Evolutionary conservation across 2,329 filamentous ascomycete species (phyloP).

Genomic region (Nothophaeocryptopus gaeumannii): DNA sequence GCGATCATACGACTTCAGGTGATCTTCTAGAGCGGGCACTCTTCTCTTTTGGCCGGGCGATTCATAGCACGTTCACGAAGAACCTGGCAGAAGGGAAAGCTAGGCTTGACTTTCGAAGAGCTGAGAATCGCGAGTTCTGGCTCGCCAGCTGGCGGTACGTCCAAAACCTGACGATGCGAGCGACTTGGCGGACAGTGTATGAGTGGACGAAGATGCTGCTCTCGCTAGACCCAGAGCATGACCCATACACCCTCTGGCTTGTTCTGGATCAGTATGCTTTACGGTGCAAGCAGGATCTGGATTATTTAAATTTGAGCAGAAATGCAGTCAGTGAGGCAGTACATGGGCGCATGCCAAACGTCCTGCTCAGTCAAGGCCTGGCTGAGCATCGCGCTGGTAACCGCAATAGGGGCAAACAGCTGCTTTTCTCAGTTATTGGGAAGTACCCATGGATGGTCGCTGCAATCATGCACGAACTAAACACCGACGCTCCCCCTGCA

Average conservation of each 20-base stretch:
- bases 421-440: slow-evolving; percentile 66
- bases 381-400: slow-evolving; percentile 72
- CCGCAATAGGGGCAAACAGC: slow-evolving; percentile 60
- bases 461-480: slow-evolving; percentile 74
- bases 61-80: slow-evolving; percentile 76
- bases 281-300: slow-evolving; percentile 72
- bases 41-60: slow-evolving; percentile 87
- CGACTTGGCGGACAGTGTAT: slow-evolving; percentile 88
- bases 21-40: slow-evolving; percentile 88
- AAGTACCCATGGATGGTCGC: slow-evolving; percentile 81
- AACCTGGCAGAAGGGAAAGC: slow-evolving; percentile 75
- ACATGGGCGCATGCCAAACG: slow-evolving; percentile 62
- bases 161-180: slow-evolving; percentile 77
- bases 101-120: slow-evolving; percentile 73
- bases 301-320: slow-evolving; percentile 68
- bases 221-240: slow-evolving; percentile 65
- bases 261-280: slow-evolving; percentile 81
- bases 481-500: slow-evolving; percentile 70
- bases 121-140: slow-evolving; percentile 91
- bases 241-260: slow-evolving; percentile 80
- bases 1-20: slow-evolving; percentile 79
- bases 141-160: slow-evolving; percentile 87
- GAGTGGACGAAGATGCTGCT: slow-evolving; percentile 90
- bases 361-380: slow-evolving; percentile 72
- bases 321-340: slow-evolving; percentile 47